Evolutionary conservation across 306 rosid genomes (phyloP).

Genomic region (Luffa acutangula): DNA sequence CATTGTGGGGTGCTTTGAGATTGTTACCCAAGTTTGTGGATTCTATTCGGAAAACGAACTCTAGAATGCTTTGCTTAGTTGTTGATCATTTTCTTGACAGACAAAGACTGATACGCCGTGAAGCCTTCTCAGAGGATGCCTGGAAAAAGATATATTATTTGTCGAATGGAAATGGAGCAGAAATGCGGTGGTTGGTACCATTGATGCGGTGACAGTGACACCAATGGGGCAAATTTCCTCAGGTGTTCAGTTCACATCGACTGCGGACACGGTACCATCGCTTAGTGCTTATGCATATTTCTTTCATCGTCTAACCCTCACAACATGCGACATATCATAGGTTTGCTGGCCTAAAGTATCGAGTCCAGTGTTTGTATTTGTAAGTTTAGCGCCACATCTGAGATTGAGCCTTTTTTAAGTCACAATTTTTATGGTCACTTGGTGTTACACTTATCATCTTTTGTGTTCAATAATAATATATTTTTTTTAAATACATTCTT

Average conservation of each 20-base stretch:
- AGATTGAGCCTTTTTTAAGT: not conserved
- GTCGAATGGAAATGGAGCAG: constrained; percentile 84
- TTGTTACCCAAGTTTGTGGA: not conserved
- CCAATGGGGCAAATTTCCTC: not conserved
- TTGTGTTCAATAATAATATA: not conserved
- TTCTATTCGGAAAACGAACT: not conserved
- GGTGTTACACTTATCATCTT: not conserved
- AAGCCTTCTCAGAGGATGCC: constrained; percentile 70
- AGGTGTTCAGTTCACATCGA: not conserved
- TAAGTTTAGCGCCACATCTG: not conserved
- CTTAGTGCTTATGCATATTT: not conserved
- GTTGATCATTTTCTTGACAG: constrained; percentile 34
- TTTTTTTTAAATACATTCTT: not conserved
- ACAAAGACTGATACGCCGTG: constrained; percentile 70
- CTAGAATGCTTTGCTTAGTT: constrained; percentile 7
- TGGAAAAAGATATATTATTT: constrained; percentile 82
- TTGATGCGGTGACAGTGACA: constrained; percentile 42
- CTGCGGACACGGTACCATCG: not conserved
- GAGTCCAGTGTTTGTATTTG: constrained; percentile 6
- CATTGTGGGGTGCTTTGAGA: not conserved
- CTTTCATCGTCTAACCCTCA: not conserved
- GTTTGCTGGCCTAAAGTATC: not conserved
- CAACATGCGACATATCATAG: not conserved
- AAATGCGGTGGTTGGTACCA: constrained; percentile 72
- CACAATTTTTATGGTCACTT: not conserved